A percentile compares a stretch with the other conserved stretches of the same genome.
phyloP scores from a whole-genome alignment of 495 filamentous ascomycete genomes.

The Pseudoneurospora amorphoporcata region DNA sequence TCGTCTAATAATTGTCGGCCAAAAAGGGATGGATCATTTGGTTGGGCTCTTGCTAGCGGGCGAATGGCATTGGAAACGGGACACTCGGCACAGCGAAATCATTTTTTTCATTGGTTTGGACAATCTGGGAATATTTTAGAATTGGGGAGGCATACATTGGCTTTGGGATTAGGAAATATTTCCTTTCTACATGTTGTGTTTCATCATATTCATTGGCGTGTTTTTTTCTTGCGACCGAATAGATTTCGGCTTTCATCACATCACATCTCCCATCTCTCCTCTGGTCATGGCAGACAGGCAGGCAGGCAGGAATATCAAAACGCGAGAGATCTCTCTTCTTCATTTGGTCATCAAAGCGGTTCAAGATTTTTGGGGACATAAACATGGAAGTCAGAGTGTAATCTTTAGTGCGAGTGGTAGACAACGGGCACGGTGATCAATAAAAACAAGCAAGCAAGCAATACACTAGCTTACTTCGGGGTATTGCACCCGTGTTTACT shows the following conservation, averaged over 20 bases:
- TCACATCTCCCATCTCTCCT: not conserved
- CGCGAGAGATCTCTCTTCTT: not conserved
- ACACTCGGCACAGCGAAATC: conserved; percentile 2
- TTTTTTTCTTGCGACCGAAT: not conserved
- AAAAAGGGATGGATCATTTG: not conserved
- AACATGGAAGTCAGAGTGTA: not conserved
- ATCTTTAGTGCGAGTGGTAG: not conserved
- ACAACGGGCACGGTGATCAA: not conserved
- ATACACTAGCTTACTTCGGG: not conserved
- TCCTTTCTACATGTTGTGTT: not conserved
- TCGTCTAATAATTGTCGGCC: conserved; percentile 1
- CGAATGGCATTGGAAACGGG: conserved; percentile 1
- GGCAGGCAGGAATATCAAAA: not conserved
- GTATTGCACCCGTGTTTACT: not conserved
- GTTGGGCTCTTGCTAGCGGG: not conserved
- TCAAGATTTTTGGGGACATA: not conserved
- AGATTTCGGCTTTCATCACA: not conserved
- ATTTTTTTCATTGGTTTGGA: conserved; percentile 2
- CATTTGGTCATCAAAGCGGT: not conserved
- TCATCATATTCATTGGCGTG: not conserved
- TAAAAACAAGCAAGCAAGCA: not conserved
- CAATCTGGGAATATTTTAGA: not conserved
- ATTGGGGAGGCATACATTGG: not conserved
- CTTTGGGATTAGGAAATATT: not conserved
- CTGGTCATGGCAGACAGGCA: not conserved